phyloP scores from a whole-genome alignment of 495 filamentous ascomycete genomes.

The Sphaerosporella brunnea region DNA sequence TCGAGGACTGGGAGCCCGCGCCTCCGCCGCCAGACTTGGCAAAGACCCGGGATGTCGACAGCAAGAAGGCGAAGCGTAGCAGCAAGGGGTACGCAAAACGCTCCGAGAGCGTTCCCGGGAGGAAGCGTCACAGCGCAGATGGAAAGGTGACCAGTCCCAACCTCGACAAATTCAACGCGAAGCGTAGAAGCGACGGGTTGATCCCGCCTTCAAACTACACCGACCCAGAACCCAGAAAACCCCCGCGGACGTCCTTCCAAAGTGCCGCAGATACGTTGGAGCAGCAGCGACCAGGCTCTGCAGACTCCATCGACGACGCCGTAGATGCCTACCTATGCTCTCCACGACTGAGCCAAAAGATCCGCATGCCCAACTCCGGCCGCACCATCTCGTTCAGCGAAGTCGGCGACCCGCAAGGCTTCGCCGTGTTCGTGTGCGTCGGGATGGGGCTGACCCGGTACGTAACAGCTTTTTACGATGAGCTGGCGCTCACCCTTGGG shows the following conservation, averaged over 20 bases:
- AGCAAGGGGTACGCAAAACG: conserved; percentile 14
- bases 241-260: conserved; percentile 27
- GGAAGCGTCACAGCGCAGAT: conserved; percentile 1
- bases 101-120: conserved; percentile 12
- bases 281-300: conserved; percentile 46
- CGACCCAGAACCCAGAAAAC: conserved; percentile 27
- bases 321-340: conserved; percentile 73
- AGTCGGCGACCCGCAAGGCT: conserved; percentile 81
- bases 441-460: conserved; percentile 96
- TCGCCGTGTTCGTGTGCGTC: conserved; percentile 88
- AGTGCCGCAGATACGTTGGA: conserved; percentile 15
- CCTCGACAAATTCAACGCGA: conserved; percentile 8
- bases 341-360: conserved; percentile 69
- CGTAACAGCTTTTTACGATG: conserved; percentile 93
- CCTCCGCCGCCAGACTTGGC: conserved; percentile 9
- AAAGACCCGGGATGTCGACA: conserved; percentile 9
- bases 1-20: conserved; percentile 12
- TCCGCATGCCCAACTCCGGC: conserved; percentile 66
- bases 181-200: conserved; percentile 30
- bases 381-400: conserved; percentile 90
- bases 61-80: conserved; percentile 14
- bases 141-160: not conserved
- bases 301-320: conserved; percentile 74
- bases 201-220: conserved; percentile 27
- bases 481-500: conserved; percentile 70